Conservation (phyloP, 2,329 filamentous ascomycete genomes). For the Epichloe glyceriae region DNA sequence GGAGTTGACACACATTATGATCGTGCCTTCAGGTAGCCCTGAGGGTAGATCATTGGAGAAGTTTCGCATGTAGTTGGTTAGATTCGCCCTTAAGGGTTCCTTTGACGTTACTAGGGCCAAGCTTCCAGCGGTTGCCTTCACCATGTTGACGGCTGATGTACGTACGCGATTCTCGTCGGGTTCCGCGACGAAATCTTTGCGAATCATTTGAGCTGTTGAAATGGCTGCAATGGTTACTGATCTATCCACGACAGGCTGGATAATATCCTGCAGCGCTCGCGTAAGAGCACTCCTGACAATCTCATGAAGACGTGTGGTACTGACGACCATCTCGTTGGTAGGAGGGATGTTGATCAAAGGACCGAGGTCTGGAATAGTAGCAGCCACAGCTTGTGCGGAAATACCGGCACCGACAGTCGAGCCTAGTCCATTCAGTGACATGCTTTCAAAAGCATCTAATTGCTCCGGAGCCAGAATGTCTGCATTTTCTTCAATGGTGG, state of each 20-base stretch:
- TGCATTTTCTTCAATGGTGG: conserved; percentile 46
- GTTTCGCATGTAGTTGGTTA: conserved; percentile 86
- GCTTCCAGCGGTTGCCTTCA: conserved; percentile 86
- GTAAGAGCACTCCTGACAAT: conserved; percentile 82
- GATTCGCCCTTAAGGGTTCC: conserved; percentile 88
- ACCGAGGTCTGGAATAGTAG: conserved; percentile 72
- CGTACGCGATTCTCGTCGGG: conserved; percentile 78
- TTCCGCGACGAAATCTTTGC: conserved; percentile 93
- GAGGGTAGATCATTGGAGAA: conserved; percentile 58
- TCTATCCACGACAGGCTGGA: conserved; percentile 90
- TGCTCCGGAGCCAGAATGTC: conserved; percentile 52
- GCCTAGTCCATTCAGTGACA: conserved; percentile 63
- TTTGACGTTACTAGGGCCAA: conserved; percentile 96
- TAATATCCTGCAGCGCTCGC: conserved; percentile 87
- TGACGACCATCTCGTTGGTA: conserved; percentile 66
- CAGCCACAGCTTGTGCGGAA: conserved; percentile 63
- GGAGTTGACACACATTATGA: conserved; percentile 97
- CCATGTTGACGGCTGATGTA: conserved; percentile 81
- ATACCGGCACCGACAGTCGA: conserved; percentile 58
- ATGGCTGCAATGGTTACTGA: conserved; percentile 98
- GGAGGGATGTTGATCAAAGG: conserved; percentile 70
- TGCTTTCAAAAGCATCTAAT: conserved; percentile 70
- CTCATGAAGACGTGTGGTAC: conserved; percentile 50
- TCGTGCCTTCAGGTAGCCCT: conserved; percentile 82
- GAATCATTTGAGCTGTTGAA: conserved; percentile 86